phyloP scores from a whole-genome alignment of 2,329 filamentous ascomycete species.

The Apiospora pterosperma region DNA sequence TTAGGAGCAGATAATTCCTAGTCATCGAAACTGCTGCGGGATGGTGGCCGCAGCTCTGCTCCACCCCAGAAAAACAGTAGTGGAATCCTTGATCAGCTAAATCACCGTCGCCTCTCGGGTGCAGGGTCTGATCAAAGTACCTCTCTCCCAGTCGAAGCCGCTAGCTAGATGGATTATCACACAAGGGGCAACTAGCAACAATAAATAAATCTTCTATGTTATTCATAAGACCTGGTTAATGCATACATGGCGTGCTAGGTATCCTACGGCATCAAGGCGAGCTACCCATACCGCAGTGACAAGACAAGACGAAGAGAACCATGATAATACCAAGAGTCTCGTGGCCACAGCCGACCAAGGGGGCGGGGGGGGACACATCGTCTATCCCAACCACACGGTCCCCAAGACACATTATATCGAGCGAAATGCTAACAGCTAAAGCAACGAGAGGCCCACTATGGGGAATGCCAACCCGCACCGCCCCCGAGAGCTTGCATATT shows the following conservation, averaged over 20 bases:
- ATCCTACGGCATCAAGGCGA: not conserved
- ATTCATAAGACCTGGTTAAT: not conserved
- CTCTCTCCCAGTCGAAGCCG: not conserved
- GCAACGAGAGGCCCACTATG: not conserved
- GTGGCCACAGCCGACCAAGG: not conserved
- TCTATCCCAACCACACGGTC: not conserved
- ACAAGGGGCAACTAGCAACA: not conserved
- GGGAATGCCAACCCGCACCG: not conserved
- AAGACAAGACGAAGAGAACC: not conserved
- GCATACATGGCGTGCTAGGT: not conserved
- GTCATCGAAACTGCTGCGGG: not conserved
- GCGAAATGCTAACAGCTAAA: not conserved
- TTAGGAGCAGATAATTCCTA: not conserved
- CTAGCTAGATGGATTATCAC: not conserved
- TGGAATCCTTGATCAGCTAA: not conserved
- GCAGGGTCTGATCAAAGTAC: not conserved
- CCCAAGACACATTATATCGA: not conserved
- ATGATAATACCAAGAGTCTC: not conserved
- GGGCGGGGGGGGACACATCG: too few relatives aligned
- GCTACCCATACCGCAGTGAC: not conserved
- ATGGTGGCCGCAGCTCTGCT: not conserved
- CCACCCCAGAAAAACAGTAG: not conserved
- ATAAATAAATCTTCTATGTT: constrained; percentile 3
- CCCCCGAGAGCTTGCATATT: not conserved
- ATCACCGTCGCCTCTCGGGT: not conserved